Percentiles rank a stretch among this genome's conserved stretches.
These are phyloP conservation scores for Antitrichia curtipendula DNA, from an alignment of 225 moss, liverwort and hornwort species.

Conservation along the genomic window DNA sequence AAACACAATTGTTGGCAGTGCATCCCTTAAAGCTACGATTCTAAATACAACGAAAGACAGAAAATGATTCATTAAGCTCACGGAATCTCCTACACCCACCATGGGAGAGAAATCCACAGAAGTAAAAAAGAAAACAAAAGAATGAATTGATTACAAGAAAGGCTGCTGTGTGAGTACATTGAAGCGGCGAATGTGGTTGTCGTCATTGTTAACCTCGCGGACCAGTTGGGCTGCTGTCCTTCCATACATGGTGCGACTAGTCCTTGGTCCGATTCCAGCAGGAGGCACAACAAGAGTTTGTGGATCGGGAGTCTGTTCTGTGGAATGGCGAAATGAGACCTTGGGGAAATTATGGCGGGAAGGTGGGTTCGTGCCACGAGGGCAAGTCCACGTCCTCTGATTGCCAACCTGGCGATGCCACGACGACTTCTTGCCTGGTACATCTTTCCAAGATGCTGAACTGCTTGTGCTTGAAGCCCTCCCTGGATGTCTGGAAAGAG, in stretches of 20 bases:
- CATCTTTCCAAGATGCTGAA: too few relatives aligned
- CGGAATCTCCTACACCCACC: neutral
- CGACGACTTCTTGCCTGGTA: neutral
- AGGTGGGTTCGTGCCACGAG: neutral
- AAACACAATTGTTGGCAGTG: neutral
- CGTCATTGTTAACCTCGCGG: constrained; percentile 34
- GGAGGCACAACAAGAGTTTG: neutral
- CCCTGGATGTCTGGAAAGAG: too few relatives aligned
- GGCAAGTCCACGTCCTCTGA: neutral
- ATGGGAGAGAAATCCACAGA: neutral
- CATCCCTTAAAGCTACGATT: neutral
- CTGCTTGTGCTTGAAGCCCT: too few relatives aligned
- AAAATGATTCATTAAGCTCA: neutral
- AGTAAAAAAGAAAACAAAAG: neutral
- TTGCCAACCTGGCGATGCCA: neutral
- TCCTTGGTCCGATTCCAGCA: neutral
- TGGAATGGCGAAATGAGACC: neutral
- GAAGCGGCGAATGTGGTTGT: constrained; percentile 50
- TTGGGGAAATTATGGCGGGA: neutral
- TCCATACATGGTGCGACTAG: constrained; percentile 22
- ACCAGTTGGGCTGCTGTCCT: constrained; percentile 43
- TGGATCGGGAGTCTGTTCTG: neutral
- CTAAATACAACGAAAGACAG: neutral
- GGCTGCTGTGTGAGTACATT: neutral
- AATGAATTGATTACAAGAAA: neutral